Evolutionary conservation across 1,139 yeast genomes (phyloP).

Genomic region (Debaryomycetaceae sp.): DNA sequence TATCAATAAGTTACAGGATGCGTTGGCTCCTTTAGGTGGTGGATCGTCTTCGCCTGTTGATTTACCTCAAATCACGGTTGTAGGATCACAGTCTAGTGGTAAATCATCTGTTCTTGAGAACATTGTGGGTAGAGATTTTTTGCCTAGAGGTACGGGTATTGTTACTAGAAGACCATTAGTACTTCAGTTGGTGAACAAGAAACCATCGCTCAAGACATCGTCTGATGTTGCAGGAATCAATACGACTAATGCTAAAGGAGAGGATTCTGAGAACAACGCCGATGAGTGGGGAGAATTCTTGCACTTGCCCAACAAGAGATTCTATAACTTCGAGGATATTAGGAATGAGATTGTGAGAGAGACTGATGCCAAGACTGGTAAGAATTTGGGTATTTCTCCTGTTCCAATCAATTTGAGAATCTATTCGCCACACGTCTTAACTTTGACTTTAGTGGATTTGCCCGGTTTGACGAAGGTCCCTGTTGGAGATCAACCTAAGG

Average conservation of each 20-base stretch:
- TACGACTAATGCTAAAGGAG: constrained; percentile 40
- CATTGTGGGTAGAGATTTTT: constrained; percentile 90
- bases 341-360: constrained; percentile 88
- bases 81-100: constrained; percentile 94
- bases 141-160: constrained; percentile 95
- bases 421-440: constrained; percentile 92
- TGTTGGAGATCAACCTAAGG: constrained; percentile 99
- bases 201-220: constrained; percentile 31
- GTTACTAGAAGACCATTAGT: constrained; percentile 93
- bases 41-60: constrained; percentile 84
- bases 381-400: constrained; percentile 87
- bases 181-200: constrained; percentile 72
- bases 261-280: constrained; percentile 66
- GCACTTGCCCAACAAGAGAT: constrained; percentile 86
- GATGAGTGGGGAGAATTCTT: constrained; percentile 99
- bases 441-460: constrained; percentile 91
- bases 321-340: constrained; percentile 86
- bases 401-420: constrained; percentile 91
- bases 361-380: constrained; percentile 92
- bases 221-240: constrained; percentile 33
- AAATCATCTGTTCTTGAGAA: constrained; percentile 92
- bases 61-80: constrained; percentile 94
- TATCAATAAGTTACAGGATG: constrained; percentile 90
- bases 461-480: constrained; percentile 99
- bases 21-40: constrained; percentile 90